Base-by-base conservation (phyloP, 2,329 filamentous ascomycete species). In the Grosmannia penicillata region DNA sequence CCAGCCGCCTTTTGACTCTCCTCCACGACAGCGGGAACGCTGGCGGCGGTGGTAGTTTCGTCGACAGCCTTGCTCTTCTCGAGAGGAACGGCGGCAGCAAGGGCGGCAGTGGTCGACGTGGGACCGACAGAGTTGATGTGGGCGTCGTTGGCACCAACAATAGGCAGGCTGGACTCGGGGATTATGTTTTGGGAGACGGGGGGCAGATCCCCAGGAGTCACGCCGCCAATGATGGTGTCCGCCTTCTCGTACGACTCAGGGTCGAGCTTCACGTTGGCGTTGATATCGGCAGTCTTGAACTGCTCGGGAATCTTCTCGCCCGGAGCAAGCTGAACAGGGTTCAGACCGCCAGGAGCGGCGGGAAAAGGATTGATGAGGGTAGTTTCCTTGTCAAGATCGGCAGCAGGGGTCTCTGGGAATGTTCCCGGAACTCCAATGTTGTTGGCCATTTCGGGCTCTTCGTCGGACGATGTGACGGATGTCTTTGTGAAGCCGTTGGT, bases 231-330 rank as follows among this genome's bases (percentile, higher is more conserved):
- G 30, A 77, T 58, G 41, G 76, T 70, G 41, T 81, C 81, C 46
- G 78, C 76, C 57, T 82, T 82, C 56, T 93, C 80, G 58, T 95
- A 96, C 2, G 84, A 89, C 48, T 77, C 82, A 56, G 85, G 72
- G 56, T 95, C 87, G 17, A 83, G 71, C 51, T 78, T 74, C 52
- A 94, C 71, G 36, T 85, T 78, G 43, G 64, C 63, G 55, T 83
- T 79, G 49, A 73, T 64, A 47, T 79, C 78, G 56, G 82, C 81
- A 37, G 68, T 58, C 34, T 75, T 76, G 49, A 86, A 53, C 21
- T 70, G 69, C 34, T 82, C 68, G 29, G 87, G 87, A 9, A 94
- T 71, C 56, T 78, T 75, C 62, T 93, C 83, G 50, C 86, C 86
- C 4, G 87, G 81, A 19, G 72, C 70, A 39, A 93, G 69, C 51